These are phyloP conservation scores for Nigrospora sphaerica DNA, from an alignment of 2,329 filamentous ascomycete species.

Conservation along the genomic window DNA sequence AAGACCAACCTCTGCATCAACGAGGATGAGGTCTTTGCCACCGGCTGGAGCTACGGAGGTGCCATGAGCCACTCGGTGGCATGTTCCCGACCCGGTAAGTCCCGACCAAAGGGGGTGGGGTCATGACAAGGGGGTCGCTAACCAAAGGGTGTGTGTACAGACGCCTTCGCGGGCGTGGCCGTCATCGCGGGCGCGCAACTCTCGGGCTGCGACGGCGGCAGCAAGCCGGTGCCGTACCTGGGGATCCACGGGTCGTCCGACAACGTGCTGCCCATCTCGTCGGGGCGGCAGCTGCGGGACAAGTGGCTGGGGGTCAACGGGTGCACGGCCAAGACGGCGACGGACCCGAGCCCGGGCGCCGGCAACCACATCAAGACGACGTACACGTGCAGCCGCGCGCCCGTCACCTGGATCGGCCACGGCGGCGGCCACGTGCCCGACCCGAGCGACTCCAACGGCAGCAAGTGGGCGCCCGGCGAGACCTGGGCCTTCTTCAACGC, in stretches of 20 bases:
- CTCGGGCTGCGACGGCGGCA: constrained; percentile 28
- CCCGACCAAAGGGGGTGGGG: too few species aligned
- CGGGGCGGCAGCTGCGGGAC: constrained; percentile 27
- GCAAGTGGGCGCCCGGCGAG: constrained; percentile 7
- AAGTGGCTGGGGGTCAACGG: constrained; percentile 29
- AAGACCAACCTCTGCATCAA: constrained; percentile 34
- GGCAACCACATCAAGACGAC: constrained; percentile 15
- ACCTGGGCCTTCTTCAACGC: constrained; percentile 14
- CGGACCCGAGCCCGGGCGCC: constrained; percentile 11
- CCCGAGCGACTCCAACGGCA: constrained; percentile 10
- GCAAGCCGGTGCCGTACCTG: constrained; percentile 29
- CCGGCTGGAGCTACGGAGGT: constrained; percentile 37
- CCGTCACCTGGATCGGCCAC: constrained; percentile 22
- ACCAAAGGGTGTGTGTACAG: neutral
- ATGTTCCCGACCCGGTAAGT: constrained; percentile 26
- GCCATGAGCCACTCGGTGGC: constrained; percentile 34
- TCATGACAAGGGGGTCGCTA: too few species aligned
- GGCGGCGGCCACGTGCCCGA: constrained; percentile 16
- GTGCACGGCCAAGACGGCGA: constrained; percentile 18
- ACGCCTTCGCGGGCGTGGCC: constrained; percentile 29
- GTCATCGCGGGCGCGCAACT: constrained; percentile 23
- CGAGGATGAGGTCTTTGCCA: constrained; percentile 30
- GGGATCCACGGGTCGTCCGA: constrained; percentile 31
- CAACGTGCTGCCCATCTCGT: constrained; percentile 24
- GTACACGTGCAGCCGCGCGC: constrained; percentile 16